phyloP scores from a whole-genome alignment of 352 stramenopile species.

The Elongisporangium anandrum region DNA sequence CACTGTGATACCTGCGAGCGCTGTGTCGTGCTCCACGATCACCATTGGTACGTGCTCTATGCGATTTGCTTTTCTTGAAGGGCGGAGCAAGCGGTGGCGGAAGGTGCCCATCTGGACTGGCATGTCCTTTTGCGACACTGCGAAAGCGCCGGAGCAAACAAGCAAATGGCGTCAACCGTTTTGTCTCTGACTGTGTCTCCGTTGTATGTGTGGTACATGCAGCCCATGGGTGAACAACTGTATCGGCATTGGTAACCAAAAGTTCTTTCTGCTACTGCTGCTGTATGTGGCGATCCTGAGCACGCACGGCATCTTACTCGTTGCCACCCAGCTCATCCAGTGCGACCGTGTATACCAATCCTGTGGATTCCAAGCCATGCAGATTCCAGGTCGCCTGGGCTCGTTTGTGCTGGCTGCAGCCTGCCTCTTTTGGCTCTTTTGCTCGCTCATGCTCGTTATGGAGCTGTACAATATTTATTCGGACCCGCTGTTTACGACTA shows the following conservation, averaged over 20 bases:
- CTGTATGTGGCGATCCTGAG: conserved; percentile 66
- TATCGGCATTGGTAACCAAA: conserved; percentile 78
- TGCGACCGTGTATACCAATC: conserved; percentile 27
- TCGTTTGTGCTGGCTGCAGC: conserved; percentile 61
- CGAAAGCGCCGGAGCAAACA: not conserved
- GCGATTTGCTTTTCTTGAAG: too few species aligned
- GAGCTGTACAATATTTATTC: conserved; percentile 76
- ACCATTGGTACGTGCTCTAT: conserved; percentile 61
- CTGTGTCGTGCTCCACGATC: conserved; percentile 80
- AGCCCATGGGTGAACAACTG: conserved; percentile 89
- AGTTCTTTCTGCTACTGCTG: conserved; percentile 78
- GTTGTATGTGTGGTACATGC: not conserved
- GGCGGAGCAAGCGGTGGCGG: too few species aligned
- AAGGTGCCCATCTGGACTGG: too few species aligned
- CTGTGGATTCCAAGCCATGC: conserved; percentile 58
- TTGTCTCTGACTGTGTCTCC: not conserved
- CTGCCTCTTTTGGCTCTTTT: conserved; percentile 75
- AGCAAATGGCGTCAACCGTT: not conserved
- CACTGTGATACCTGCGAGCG: conserved; percentile 73
- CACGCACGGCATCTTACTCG: conserved; percentile 43
- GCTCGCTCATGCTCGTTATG: conserved; percentile 71
- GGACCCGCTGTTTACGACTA: conserved; percentile 47
- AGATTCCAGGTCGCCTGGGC: conserved; percentile 59
- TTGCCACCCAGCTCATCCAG: conserved; percentile 41
- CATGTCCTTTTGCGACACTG: too few species aligned